phyloP scores from a whole-genome alignment of 2,329 filamentous ascomycete species.

The Trichophyton simii region DNA sequence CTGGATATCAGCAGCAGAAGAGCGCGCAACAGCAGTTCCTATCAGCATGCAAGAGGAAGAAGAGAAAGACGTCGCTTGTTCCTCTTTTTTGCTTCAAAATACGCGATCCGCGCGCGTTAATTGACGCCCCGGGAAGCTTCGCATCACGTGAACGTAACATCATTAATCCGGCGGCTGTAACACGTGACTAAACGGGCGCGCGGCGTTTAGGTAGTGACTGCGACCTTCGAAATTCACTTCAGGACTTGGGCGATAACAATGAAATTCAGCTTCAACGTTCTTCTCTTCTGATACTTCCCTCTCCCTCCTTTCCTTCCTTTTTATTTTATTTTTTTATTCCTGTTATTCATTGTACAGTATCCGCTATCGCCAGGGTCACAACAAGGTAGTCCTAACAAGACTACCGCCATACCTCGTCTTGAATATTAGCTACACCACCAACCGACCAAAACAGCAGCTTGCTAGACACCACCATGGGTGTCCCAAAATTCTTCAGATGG shows the following conservation, averaged over 20 bases:
- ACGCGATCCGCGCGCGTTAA: neutral
- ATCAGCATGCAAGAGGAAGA: neutral
- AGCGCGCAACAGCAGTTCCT: neutral
- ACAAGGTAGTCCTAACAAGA: neutral
- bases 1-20: neutral
- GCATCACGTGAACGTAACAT: neutral
- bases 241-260: neutral
- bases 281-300: neutral
- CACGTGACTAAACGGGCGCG: neutral
- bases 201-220: neutral
- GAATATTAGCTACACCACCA: neutral
- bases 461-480: slow-evolving; percentile 44
- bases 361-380: neutral
- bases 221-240: too few relatives aligned
- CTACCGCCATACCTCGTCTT: neutral
- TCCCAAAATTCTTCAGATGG: slow-evolving; percentile 93
- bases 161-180: neutral
- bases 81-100: neutral
- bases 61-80: neutral
- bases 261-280: neutral
- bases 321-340: neutral
- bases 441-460: neutral
- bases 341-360: neutral
- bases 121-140: neutral
- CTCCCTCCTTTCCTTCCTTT: neutral